Conservation (phyloP, 129 eudicot species). For the Pittosporum tobira region DNA sequence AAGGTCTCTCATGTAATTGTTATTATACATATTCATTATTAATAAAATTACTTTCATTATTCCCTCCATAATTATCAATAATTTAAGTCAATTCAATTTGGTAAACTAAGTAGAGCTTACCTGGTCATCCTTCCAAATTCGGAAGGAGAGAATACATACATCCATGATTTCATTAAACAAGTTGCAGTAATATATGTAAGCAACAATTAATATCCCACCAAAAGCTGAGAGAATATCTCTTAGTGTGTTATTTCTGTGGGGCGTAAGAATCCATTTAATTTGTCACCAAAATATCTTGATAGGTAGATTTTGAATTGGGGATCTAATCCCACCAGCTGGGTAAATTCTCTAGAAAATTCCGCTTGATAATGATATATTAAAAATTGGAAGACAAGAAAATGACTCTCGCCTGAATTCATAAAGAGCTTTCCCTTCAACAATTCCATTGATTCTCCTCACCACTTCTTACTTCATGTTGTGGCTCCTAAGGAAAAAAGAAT, state of each 20-base stretch:
- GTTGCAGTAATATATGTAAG: background rate
- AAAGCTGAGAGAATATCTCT: conserved; percentile 10
- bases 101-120: background rate
- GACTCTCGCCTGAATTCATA: background rate
- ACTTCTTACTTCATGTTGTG: background rate
- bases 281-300: background rate
- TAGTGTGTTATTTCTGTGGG: background rate
- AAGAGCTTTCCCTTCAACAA: conserved; percentile 7
- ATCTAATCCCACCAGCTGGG: conserved; percentile 17
- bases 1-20: too few relatives aligned
- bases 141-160: too few relatives aligned
- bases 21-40: too few relatives aligned
- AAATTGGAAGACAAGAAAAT: conserved; percentile 12
- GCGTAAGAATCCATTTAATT: background rate
- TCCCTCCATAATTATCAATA: too few relatives aligned
- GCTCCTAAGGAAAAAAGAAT: too few relatives aligned
- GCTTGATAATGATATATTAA: conserved; percentile 8
- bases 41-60: too few relatives aligned
- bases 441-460: background rate
- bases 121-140: too few relatives aligned
- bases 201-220: background rate
- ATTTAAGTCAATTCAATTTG: background rate
- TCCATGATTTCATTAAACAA: too few relatives aligned
- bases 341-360: conserved; percentile 9
- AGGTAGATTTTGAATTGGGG: background rate